phyloP scores from a whole-genome alignment of 2,329 filamentous ascomycete genomes.

The Xylaria sp. region DNA sequence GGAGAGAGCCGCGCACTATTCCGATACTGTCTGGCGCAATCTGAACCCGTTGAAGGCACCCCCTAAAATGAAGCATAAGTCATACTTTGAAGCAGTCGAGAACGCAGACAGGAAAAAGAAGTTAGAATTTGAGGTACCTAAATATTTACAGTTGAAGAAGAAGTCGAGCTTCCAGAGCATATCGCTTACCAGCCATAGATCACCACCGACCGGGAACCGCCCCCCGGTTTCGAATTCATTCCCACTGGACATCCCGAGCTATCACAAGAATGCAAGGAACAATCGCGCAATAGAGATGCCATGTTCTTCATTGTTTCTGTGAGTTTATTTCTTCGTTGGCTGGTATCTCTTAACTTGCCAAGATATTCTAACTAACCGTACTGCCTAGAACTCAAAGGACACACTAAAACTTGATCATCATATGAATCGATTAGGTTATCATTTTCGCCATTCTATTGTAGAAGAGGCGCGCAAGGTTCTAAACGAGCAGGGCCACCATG shows the following conservation, averaged over 20 bases:
- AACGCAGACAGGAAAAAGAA: conserved; percentile 74
- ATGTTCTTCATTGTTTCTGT: conserved; percentile 76
- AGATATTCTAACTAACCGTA: conserved; percentile 31
- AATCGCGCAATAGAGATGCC: conserved; percentile 69
- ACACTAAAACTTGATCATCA: conserved; percentile 60
- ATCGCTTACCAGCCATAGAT: conserved; percentile 56
- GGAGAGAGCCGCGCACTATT: conserved; percentile 45
- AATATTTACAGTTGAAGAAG: conserved; percentile 27
- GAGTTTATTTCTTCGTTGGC: conserved; percentile 46
- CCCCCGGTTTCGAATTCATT: conserved; percentile 71
- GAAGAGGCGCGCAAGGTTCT: conserved; percentile 60
- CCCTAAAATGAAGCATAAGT: conserved; percentile 66
- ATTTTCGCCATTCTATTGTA: conserved; percentile 69
- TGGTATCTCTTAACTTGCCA: conserved; percentile 35
- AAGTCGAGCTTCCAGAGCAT: background rate
- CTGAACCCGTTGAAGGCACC: conserved; percentile 49
- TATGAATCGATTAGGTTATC: conserved; percentile 69
- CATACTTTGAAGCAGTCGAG: conserved; percentile 72
- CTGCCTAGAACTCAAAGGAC: conserved; percentile 50
- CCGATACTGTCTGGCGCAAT: conserved; percentile 46
- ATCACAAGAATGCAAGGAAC: conserved; percentile 71
- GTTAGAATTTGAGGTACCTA: conserved; percentile 68
- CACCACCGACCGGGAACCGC: conserved; percentile 62
- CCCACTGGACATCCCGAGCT: conserved; percentile 71
- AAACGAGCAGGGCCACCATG: conserved; percentile 42